phyloP scores from a whole-genome alignment of 345 rosid species.

The Litchi chinensis region DNA sequence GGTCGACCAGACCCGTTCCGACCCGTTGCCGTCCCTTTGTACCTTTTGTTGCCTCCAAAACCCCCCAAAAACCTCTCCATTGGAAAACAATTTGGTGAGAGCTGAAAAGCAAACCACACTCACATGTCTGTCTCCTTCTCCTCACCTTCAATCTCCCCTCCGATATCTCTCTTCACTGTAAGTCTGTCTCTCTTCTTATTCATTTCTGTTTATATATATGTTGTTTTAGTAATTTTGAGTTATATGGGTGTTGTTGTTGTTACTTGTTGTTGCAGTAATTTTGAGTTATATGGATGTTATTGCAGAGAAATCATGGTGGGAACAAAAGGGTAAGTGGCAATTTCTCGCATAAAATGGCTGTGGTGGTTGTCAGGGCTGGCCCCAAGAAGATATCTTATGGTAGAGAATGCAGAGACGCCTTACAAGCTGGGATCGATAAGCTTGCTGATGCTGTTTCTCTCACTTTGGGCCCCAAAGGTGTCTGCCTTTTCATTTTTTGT shows the following conservation, averaged over 20 bases:
- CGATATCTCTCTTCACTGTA: slow-evolving; percentile 18
- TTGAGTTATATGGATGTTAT: slow-evolving; percentile 14
- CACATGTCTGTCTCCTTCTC: slow-evolving; percentile 23
- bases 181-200: neutral
- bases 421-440: slow-evolving; percentile 85
- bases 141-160: slow-evolving; percentile 12
- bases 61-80: neutral
- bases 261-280: neutral
- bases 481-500: slow-evolving; percentile 14
- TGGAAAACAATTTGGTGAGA: too few species aligned
- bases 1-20: too few species aligned
- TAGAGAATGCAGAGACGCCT: slow-evolving; percentile 64
- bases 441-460: slow-evolving; percentile 87
- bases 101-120: neutral
- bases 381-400: slow-evolving; percentile 72
- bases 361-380: slow-evolving; percentile 56
- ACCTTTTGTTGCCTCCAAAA: neutral
- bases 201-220: neutral
- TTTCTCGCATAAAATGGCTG: slow-evolving; percentile 26
- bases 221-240: neutral
- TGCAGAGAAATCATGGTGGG: slow-evolving; percentile 38
- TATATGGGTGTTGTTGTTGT: slow-evolving; percentile 14
- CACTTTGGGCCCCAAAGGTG: slow-evolving; percentile 84
- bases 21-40: too few species aligned
- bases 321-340: slow-evolving; percentile 28